Conservation (phyloP, 768 basidiomycete genomes). For the Trametes meyenii region DNA sequence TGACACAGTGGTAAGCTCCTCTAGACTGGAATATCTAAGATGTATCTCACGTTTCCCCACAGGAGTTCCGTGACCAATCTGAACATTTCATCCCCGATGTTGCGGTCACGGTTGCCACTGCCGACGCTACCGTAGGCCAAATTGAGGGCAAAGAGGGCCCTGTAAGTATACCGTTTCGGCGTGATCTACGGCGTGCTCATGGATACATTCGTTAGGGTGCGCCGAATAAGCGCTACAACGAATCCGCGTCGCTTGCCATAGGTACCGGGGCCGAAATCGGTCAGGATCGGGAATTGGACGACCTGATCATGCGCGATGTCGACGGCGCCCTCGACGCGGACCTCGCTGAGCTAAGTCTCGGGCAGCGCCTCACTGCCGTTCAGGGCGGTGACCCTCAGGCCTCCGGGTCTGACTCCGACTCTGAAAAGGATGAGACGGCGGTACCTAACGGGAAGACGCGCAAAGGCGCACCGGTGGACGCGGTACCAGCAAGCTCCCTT, state of each 20-base stretch:
- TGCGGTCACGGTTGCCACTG: conserved; percentile 31
- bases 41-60: background rate
- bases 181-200: background rate
- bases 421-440: conserved; percentile 47
- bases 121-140: conserved; percentile 38
- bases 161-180: background rate
- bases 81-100: conserved; percentile 57
- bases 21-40: background rate
- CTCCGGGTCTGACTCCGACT: conserved; percentile 44
- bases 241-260: conserved; percentile 61
- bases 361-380: conserved; percentile 82
- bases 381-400: conserved; percentile 50
- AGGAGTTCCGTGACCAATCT: conserved; percentile 59
- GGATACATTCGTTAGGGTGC: conserved; percentile 37
- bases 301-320: conserved; percentile 48
- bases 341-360: conserved; percentile 88
- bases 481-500: conserved; percentile 81
- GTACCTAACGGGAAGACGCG: conserved; percentile 28
- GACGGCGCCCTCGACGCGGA: conserved; percentile 81
- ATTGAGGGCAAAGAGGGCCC: conserved; percentile 24
- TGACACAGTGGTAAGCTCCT: conserved; percentile 54
- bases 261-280: conserved; percentile 67
- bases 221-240: conserved; percentile 68
- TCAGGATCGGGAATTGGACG: conserved; percentile 57
- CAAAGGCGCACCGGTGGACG: conserved; percentile 36